phyloP scores from a whole-genome alignment of 768 basidiomycete genomes.

The Xerocomellus intermedius region DNA sequence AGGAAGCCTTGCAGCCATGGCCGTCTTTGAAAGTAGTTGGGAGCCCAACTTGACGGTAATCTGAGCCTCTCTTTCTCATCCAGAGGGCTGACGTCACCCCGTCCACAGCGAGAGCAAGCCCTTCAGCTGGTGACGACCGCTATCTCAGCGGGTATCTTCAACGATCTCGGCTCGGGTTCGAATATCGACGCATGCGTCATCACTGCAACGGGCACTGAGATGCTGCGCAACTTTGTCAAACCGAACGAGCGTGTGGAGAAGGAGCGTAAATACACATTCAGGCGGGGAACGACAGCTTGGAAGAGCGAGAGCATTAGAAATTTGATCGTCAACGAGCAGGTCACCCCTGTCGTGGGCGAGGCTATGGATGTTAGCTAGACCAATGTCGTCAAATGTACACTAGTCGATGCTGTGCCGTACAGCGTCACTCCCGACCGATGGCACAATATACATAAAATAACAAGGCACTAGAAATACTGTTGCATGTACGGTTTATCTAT shows the following conservation, averaged over 20 bases:
- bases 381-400: constrained; percentile 1
- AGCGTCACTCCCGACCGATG: not conserved
- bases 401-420: constrained; percentile 1
- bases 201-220: constrained; percentile 82
- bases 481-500: constrained; percentile 25
- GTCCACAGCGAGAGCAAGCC: constrained; percentile 68
- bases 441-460: constrained; percentile 13
- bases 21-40: constrained; percentile 91
- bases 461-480: constrained; percentile 5
- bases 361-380: constrained; percentile 79
- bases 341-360: constrained; percentile 56
- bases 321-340: constrained; percentile 70
- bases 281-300: constrained; percentile 86
- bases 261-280: constrained; percentile 69
- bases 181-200: constrained; percentile 98
- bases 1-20: constrained; percentile 96
- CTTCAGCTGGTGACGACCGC: constrained; percentile 81
- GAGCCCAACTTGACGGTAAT: constrained; percentile 75
- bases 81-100: constrained; percentile 5
- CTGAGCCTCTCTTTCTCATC: not conserved
- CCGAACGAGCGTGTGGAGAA: constrained; percentile 85
- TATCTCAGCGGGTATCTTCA: constrained; percentile 96
- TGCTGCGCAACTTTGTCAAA: constrained; percentile 90
- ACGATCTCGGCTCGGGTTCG: constrained; percentile 98
- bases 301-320: constrained; percentile 75